Percentiles rank a stretch among this genome's conserved stretches.
Evolutionary conservation across 768 basidiomycete genomes (phyloP).

Genomic region (Trametes cubensis): DNA sequence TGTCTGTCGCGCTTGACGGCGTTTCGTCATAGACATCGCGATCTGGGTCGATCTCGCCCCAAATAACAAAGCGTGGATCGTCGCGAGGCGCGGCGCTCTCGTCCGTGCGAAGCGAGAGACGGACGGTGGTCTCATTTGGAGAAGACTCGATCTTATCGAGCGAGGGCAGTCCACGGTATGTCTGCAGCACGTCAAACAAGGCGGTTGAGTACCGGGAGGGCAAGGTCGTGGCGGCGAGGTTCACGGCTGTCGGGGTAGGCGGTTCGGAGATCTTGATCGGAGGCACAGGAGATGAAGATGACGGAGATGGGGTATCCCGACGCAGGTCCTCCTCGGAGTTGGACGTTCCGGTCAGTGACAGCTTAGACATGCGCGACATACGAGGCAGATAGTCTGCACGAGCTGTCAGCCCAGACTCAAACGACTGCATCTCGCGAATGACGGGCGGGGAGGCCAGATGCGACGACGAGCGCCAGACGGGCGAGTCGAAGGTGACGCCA

Average conservation of each 20-base stretch:
- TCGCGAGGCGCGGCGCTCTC: slow-evolving; percentile 76
- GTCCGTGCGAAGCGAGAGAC: slow-evolving; percentile 66
- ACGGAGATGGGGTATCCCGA: slow-evolving; percentile 16
- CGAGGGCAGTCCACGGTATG: slow-evolving; percentile 73
- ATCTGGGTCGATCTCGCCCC: slow-evolving; percentile 62
- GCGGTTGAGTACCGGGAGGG: slow-evolving; percentile 71
- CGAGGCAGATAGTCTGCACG: slow-evolving; percentile 46
- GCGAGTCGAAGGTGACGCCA: slow-evolving; percentile 64
- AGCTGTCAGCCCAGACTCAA: slow-evolving; percentile 81
- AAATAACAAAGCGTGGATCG: slow-evolving; percentile 90
- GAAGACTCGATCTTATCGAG: slow-evolving; percentile 66
- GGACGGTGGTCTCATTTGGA: slow-evolving; percentile 63
- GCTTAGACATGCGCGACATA: slow-evolving; percentile 24
- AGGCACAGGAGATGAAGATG: slow-evolving; percentile 14
- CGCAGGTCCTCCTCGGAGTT: slow-evolving; percentile 20
- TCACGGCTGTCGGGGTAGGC: slow-evolving; percentile 31
- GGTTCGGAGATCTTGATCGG: slow-evolving; percentile 27
- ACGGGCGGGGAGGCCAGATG: slow-evolving; percentile 43
- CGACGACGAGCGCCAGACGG: slow-evolving; percentile 46
- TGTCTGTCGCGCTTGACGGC: slow-evolving; percentile 17
- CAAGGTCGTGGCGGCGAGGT: slow-evolving; percentile 51
- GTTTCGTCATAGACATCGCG: slow-evolving; percentile 21
- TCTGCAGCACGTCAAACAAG: slow-evolving; percentile 81
- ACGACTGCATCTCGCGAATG: slow-evolving; percentile 85
- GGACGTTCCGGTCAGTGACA: slow-evolving; percentile 16